A percentile compares a stretch with the other conserved stretches of the same genome.
Evolutionary conservation across 2,329 filamentous ascomycete species (phyloP).

Genomic region (Bimuria novae-zelandiae): DNA sequence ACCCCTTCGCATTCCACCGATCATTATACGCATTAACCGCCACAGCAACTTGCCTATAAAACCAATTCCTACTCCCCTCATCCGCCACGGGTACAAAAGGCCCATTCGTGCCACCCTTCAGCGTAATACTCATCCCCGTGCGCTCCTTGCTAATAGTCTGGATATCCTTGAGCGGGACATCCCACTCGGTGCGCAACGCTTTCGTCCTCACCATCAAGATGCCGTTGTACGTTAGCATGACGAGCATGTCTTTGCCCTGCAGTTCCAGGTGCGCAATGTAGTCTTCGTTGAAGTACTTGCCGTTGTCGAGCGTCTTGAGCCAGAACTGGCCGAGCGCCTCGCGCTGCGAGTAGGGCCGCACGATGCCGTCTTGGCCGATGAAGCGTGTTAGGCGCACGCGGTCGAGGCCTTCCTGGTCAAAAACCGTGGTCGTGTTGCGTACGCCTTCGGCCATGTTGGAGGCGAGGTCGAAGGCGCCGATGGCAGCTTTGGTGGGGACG

Average conservation of each 20-base stretch:
- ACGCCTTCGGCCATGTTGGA: slow-evolving; percentile 97
- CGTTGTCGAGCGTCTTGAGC: slow-evolving; percentile 97
- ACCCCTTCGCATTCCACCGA: slow-evolving; percentile 65
- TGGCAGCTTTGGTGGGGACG: slow-evolving; percentile 94
- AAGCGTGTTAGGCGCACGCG: slow-evolving; percentile 92
- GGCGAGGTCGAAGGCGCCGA: slow-evolving; percentile 94
- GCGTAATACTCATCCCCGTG: slow-evolving; percentile 85
- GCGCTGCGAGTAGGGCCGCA: slow-evolving; percentile 90
- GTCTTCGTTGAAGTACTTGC: slow-evolving; percentile 95
- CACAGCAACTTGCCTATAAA: slow-evolving; percentile 68
- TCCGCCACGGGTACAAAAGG: slow-evolving; percentile 95
- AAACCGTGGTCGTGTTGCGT: slow-evolving; percentile 97
- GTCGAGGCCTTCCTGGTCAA: slow-evolving; percentile 92
- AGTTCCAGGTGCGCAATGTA: slow-evolving; percentile 97
- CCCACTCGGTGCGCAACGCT: slow-evolving; percentile 89
- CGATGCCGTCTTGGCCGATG: slow-evolving; percentile 88
- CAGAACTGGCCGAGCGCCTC: slow-evolving; percentile 97
- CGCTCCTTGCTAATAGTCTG: slow-evolving; percentile 97
- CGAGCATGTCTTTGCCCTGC: slow-evolving; percentile 87
- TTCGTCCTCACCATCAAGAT: slow-evolving; percentile 91
- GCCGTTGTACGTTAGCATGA: slow-evolving; percentile 61
- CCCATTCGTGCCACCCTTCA: slow-evolving; percentile 89
- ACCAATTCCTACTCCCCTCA: slow-evolving; percentile 72
- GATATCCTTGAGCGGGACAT: slow-evolving; percentile 91
- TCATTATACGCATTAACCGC: slow-evolving; percentile 72